phyloP scores from a whole-genome alignment of 257 asterid species.

The Capsicum pubescens region DNA sequence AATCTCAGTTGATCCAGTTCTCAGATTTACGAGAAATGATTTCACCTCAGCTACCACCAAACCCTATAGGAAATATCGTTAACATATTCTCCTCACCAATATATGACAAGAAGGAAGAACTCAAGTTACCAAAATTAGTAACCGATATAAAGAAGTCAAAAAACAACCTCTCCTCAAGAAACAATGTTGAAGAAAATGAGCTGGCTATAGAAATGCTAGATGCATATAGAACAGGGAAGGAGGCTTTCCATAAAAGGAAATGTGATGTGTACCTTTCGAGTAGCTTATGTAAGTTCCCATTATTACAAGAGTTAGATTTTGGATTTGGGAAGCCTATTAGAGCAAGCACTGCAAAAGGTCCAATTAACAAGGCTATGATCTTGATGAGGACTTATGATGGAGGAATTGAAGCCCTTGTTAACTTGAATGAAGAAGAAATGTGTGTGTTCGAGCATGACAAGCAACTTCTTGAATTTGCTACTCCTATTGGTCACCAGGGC shows the following conservation, averaged over 20 bases:
- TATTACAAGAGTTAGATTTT: neutral
- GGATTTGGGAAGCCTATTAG: constrained; percentile 26
- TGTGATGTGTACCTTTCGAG: neutral
- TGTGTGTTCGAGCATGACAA: no score
- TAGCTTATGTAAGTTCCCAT: neutral
- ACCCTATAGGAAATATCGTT: neutral
- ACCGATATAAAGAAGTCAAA: neutral
- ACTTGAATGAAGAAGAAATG: no score
- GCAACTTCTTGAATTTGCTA: no score
- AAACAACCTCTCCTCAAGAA: neutral
- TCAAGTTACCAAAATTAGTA: neutral
- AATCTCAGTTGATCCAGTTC: neutral
- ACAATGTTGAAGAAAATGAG: neutral
- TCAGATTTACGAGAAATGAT: neutral
- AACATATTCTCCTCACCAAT: neutral
- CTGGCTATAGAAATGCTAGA: neutral
- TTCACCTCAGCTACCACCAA: neutral
- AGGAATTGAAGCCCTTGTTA: no score
- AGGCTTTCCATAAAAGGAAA: neutral
- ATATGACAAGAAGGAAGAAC: neutral
- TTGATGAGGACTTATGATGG: no score
- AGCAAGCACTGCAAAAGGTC: neutral
- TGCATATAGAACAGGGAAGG: neutral
- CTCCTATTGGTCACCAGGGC: no score
- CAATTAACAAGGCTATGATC: neutral